Conservation (phyloP, 306 rosid species). For the Sesbania bispinosa region DNA sequence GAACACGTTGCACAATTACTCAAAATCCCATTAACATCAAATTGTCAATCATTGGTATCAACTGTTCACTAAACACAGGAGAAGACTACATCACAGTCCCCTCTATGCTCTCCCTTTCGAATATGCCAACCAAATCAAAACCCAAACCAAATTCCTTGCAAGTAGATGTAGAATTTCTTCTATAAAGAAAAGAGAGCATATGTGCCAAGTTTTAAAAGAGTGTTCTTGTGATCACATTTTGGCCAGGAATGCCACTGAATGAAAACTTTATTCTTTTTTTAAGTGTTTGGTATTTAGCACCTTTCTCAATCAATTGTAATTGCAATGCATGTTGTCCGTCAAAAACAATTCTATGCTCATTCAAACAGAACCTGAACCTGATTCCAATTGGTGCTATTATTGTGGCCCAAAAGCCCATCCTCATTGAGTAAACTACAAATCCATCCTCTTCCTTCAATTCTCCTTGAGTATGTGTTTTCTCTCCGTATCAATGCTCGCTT, state of each 20-base stretch:
- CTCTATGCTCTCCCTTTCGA: not conserved
- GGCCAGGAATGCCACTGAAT: conserved; percentile 25
- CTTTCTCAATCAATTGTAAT: conserved; percentile 35
- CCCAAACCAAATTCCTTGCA: conserved; percentile 20
- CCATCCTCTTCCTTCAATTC: not conserved
- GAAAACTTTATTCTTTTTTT: conserved; percentile 34
- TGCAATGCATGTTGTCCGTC: conserved; percentile 15
- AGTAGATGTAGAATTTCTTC: conserved; percentile 24
- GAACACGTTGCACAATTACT: not conserved
- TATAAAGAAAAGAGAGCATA: conserved; percentile 15
- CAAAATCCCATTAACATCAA: not conserved
- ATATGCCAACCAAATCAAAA: conserved; percentile 20
- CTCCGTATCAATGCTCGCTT: not conserved
- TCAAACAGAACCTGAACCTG: conserved; percentile 30
- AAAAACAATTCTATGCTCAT: conserved; percentile 22
- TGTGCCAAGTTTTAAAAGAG: conserved; percentile 23
- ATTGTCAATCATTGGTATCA: conserved; percentile 9
- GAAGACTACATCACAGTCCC: conserved; percentile 28
- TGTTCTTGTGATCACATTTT: conserved; percentile 26
- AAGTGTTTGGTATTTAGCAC: conserved; percentile 17
- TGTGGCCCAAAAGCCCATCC: conserved; percentile 27
- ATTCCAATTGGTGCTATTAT: conserved; percentile 25
- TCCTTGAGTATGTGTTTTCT: no score
- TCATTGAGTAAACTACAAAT: not conserved
- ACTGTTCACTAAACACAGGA: conserved; percentile 27